phyloP scores from a whole-genome alignment of 2,329 filamentous ascomycete genomes.

The Microsporum ferrugineum region DNA sequence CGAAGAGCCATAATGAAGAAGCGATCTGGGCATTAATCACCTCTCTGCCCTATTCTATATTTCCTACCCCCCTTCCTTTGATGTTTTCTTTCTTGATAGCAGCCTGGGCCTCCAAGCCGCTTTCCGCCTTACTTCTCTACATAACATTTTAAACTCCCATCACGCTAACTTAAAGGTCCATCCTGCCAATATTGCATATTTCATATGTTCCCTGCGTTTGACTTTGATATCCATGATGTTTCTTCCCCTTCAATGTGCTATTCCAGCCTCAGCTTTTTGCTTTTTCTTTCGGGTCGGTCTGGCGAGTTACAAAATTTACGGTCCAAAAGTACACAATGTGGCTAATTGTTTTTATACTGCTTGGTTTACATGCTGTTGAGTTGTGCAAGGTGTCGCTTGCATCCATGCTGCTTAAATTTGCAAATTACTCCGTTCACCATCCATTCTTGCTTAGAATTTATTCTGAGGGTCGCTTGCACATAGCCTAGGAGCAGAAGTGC shows the following conservation, averaged over 20 bases:
- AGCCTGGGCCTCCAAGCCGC: background rate
- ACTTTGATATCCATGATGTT: conserved; percentile 32
- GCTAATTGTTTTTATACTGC: background rate
- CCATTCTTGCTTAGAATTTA: background rate
- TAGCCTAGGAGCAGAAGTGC: background rate
- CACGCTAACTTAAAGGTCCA: background rate
- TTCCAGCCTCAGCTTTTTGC: background rate
- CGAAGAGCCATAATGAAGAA: conserved; percentile 56
- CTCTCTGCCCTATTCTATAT: background rate
- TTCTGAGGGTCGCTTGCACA: background rate
- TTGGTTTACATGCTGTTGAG: background rate
- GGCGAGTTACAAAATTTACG: background rate
- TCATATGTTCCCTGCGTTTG: background rate
- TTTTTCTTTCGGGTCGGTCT: background rate
- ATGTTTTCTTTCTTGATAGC: background rate
- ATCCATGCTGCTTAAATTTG: background rate
- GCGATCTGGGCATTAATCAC: conserved; percentile 38
- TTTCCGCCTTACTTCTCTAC: background rate
- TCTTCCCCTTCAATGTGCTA: background rate
- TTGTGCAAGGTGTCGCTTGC: background rate
- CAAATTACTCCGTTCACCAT: background rate
- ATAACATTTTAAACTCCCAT: background rate
- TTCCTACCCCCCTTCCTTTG: background rate
- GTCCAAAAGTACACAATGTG: conserved; percentile 5
- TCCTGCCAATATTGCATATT: background rate